Conservation (phyloP, 305 asterid species). For the Fraxinus greggii region DNA sequence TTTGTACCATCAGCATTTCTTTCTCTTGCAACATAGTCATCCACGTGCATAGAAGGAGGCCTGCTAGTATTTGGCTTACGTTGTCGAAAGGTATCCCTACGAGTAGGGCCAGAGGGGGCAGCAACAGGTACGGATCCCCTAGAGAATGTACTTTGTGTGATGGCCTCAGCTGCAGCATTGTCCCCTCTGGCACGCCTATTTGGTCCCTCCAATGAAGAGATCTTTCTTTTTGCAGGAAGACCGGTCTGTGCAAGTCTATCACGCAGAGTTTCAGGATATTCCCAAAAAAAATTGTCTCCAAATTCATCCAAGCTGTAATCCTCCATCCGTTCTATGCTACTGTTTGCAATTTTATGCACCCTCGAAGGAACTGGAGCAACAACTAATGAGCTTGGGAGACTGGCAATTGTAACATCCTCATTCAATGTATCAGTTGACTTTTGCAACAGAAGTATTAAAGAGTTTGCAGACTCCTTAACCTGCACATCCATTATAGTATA, state of each 20-base stretch:
- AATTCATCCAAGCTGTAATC: conserved; percentile 50
- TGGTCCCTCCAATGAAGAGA: conserved; percentile 64
- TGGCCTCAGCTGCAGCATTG: conserved; percentile 46
- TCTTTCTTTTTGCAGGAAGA: conserved; percentile 61
- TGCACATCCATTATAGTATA: conserved; percentile 31
- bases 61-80: conserved; percentile 98
- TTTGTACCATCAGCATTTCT: conserved; percentile 77
- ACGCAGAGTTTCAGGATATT: conserved; percentile 86
- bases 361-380: conserved; percentile 47
- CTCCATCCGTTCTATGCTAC: conserved; percentile 50
- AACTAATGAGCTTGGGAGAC: conserved; percentile 33
- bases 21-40: conserved; percentile 96
- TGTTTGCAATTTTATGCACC: conserved; percentile 46
- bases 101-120: conserved; percentile 69
- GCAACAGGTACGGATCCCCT: conserved; percentile 61
- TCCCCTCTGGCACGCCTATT: conserved; percentile 75
- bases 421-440: conserved; percentile 43
- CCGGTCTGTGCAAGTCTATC: conserved; percentile 68
- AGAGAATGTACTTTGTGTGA: conserved; percentile 59
- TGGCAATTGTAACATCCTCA: conserved; percentile 40
- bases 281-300: conserved; percentile 76
- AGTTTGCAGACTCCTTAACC: conserved; percentile 59
- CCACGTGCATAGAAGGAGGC: conserved; percentile 97
- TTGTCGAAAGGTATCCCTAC: conserved; percentile 89
- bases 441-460: conserved; percentile 55